phyloP scores from a whole-genome alignment of 495 filamentous ascomycete genomes.

The Delitschia confertaspora region DNA sequence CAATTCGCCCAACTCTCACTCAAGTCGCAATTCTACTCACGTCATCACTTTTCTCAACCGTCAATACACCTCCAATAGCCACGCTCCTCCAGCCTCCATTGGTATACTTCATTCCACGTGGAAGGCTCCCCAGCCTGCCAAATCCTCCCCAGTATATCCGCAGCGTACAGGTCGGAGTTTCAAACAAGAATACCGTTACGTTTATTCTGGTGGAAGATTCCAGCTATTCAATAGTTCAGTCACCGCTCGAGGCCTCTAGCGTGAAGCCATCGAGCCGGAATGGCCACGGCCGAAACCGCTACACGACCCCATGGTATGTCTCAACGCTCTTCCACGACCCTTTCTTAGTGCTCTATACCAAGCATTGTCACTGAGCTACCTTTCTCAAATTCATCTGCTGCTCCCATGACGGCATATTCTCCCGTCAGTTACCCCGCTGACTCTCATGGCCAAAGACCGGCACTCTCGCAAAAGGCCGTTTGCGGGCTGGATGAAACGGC shows the following conservation, averaged over 20 bases:
- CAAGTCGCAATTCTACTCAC: too few species aligned
- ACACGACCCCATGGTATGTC: constrained; percentile 56
- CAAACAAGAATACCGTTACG: too few species aligned
- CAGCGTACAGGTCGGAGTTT: too few species aligned
- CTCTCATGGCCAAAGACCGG: constrained; percentile 43
- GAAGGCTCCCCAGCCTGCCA: constrained; percentile 20
- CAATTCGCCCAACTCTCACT: too few species aligned
- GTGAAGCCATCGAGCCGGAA: constrained; percentile 31
- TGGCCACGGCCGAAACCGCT: constrained; percentile 63
- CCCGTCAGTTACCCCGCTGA: constrained; percentile 6
- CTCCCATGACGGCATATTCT: not conserved
- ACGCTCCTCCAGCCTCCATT: not conserved
- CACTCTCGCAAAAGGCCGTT: constrained; percentile 76
- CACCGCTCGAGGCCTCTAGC: constrained; percentile 1
- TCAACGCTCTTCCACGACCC: constrained; percentile 1
- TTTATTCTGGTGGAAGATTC: too few species aligned
- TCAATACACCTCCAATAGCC: too few species aligned
- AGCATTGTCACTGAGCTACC: too few species aligned
- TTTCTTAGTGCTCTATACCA: too few species aligned
- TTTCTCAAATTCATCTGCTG: not conserved
- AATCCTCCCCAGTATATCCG: constrained; percentile 3
- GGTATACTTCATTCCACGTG: constrained; percentile 21
- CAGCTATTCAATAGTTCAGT: too few species aligned
- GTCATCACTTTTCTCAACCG: too few species aligned
- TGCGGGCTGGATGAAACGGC: constrained; percentile 86